Evolutionary conservation across 257 asterid genomes (phyloP).

Genomic region (Leptodermis oblonga): DNA sequence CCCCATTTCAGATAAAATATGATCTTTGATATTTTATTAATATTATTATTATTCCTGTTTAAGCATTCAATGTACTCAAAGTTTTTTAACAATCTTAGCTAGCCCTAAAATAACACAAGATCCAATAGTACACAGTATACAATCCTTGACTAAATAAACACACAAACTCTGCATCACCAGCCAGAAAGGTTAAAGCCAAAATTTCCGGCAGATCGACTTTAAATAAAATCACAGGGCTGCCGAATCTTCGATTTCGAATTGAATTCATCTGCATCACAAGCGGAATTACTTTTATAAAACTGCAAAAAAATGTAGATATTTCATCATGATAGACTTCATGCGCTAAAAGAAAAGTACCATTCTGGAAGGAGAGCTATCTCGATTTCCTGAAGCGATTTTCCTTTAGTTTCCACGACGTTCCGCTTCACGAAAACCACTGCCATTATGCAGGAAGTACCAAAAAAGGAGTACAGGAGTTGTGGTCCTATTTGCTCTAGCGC

Average conservation of each 20-base stretch:
- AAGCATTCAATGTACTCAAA: no score
- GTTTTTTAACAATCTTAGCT: no score
- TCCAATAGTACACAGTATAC: background rate
- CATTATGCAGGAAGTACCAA: constrained; percentile 61
- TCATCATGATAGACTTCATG: background rate
- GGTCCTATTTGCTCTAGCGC: constrained; percentile 84
- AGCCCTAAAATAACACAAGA: background rate
- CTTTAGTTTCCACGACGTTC: constrained; percentile 85
- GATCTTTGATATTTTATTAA: no score
- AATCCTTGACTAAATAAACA: background rate
- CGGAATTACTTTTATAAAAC: constrained; percentile 1
- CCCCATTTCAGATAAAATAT: no score
- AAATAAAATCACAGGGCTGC: background rate
- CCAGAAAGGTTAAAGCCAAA: background rate
- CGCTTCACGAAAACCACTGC: constrained; percentile 69
- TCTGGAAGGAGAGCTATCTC: constrained; percentile 85
- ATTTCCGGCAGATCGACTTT: background rate
- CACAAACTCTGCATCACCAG: no score
- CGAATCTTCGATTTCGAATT: background rate
- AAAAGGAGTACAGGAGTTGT: constrained; percentile 58
- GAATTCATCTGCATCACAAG: constrained; percentile 8
- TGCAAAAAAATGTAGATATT: background rate
- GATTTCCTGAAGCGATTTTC: constrained; percentile 88
- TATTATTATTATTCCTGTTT: no score
- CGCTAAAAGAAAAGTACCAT: constrained; percentile 3